Base-by-base conservation (phyloP, 495 filamentous ascomycete genomes). In the Hypoxylon fragiforme region DNA sequence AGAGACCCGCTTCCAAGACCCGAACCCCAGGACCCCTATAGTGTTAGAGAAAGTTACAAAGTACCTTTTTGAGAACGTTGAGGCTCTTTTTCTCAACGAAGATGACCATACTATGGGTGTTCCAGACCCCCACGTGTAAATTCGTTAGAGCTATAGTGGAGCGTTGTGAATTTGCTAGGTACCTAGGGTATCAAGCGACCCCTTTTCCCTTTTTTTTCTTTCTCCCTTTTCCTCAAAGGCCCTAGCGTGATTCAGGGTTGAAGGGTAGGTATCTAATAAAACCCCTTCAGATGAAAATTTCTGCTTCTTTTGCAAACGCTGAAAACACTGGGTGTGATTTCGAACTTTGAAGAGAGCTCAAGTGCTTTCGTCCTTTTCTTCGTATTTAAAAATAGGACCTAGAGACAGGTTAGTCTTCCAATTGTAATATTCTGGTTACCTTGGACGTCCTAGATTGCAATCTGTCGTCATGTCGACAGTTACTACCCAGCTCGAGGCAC, bases 121-220 rank as follows among this genome's bases (percentile, higher is more conserved):
- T 49, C 58, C 51, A 53, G 43, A 49, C 46, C 58, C 51, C 58
- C 58, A 62, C 58, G 51, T 51, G 57, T 56, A 52, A 44, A n/a
- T 40, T 35, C 26, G 51, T 48, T 39, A 50, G 36, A 61, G 57
- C 15, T 13, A 50, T 46, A 40, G 50, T 51, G 57, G 49, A 45
- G 43, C 32, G 34, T 48, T 28, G 31, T 54, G 24, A 38, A 54
- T 45, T n/a, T n/a, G n/a, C n/a, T n/a, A n/a, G n/a, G n/a, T n/a
- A n/a, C n/a, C n/a, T n/a, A n/a, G n/a, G n/a, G n/a, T 48, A 32
- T 2, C 31, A 46, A 48, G 41, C 46, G 7, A 47, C 50, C 57
- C 57, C 51, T 51, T 48, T 58, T n/a, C n/a, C n/a, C n/a, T n/a
- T n/a, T n/a, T n/a, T n/a, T n/a, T n/a, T n/a, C n/a, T n/a, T n/a